Base-by-base conservation (phyloP, 805 yeast species). In the Candida saitoana region DNA sequence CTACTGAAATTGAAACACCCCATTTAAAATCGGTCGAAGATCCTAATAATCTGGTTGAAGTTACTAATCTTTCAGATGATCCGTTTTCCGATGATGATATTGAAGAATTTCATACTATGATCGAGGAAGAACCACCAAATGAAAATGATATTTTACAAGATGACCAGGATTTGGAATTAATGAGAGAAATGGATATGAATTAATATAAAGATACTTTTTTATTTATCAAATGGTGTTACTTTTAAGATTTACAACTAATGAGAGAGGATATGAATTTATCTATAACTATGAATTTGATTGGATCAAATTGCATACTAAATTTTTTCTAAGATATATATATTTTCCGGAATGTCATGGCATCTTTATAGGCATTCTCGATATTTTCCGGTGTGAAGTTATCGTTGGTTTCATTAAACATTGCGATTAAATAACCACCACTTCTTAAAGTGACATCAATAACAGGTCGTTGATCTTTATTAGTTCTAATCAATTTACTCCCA, bases 391-490 rank as follows among this genome's bases (percentile, higher is more conserved):
- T 22, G 20, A 36, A 36, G 2, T 39, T 37, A 9, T 43, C 42
- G 12, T 38, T 40, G 0, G 51, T 45, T 33, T 65, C 62, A 45
- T 60, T 67, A 52, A 78, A 77, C 3, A 69, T 65, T 4, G 71
- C 73, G 38, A 80, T 62, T 38, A 79, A 46, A 48, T 65, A 79
- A 0, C 84, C 84, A 2, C 80, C 80, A 1, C 76, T 63, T 47
- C 75, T 65, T 44, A 73, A 63, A 46, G 65, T 72, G 6, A 77
- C 62, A 17, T 76, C 80, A 36, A 73, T 49, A 14, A 51, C 50
- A 20, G 58, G 25, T 25, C 36, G 17, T 36, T 41, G 18, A 33
- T 48, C 30, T 22, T 38, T 41, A 18, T 49, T 60, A 47, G 56
- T 67, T 47, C 79, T 62, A 8, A 74, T 71, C 33, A 79, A 49